Evolutionary conservation across 495 filamentous ascomycete species (phyloP), one percentile per base, ranked within the genome.

Genomic region (Hypoxylon perforatum): DNA sequence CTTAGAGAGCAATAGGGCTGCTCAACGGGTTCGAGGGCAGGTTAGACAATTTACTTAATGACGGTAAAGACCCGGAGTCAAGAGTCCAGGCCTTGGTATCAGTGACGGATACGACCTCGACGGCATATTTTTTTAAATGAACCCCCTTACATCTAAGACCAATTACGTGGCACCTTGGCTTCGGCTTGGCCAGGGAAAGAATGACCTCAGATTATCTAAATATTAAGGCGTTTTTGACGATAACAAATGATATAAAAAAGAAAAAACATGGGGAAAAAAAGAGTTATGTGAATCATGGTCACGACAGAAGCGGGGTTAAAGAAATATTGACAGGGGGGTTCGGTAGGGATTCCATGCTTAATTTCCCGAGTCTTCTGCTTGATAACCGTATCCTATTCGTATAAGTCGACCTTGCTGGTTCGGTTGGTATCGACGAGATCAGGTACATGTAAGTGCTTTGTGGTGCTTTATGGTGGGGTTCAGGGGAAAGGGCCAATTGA

Each of bases 91-190:
- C 50, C 22, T 38, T 51, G 51, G 41, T 44, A 45, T 42, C 28
- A 51, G 47, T 50, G 47, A 4, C 17, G n/a, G 22, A 47, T 28
- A 35, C n/a, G 25, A 28, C 47, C 23, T 50, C 47, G 28, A 33
- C 25, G 9, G 28, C 47, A 17, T 14, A 25, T 14, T 23, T 19
- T 12, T 25, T 15, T 12, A 21, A 30, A 58, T 45, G 28, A 38
- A 22, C 19, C 38, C 53, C 62, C 63, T 65, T 65, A 35, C 56
- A 21, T 65, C 49, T 54, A 35, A 50, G 19, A 46, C 22, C 41
- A 10, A 58, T 41, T 52, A 52, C n/a, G 48, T 61, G 63, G 39
- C 63, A 6, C 21, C 39, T 66, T 56, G 52, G 63, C 23, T 42
- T n/a, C 42, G 22, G 39, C 54, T 64, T 65, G 55, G 62, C 62